Conservation (phyloP, 192 early-diverging fungal species). For the Obelidium mucronatum region DNA sequence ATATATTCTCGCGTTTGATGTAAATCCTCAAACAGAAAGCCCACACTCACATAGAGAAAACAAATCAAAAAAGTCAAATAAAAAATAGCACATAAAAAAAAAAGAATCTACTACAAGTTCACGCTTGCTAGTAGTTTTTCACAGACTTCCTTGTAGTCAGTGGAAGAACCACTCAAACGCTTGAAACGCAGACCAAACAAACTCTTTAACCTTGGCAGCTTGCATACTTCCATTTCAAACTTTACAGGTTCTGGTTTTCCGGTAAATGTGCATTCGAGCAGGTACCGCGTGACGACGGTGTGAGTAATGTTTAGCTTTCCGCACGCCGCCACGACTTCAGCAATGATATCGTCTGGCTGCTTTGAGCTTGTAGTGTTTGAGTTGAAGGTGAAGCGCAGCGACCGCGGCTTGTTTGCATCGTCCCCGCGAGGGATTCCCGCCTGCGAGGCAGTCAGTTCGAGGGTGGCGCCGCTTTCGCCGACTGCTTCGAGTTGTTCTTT, state of each 20-base stretch:
- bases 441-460: conserved; percentile 25
- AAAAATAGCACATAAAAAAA: too few species aligned
- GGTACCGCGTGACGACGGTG: conserved; percentile 50
- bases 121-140: conserved; percentile 79
- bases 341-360: conserved; percentile 64
- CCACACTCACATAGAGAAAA: too few species aligned
- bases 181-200: conserved; percentile 90
- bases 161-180: conserved; percentile 75
- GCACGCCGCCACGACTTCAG: conserved; percentile 49
- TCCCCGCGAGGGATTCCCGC: conserved; percentile 43
- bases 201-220: conserved; percentile 80
- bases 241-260: conserved; percentile 61
- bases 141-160: conserved; percentile 92
- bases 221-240: conserved; percentile 81
- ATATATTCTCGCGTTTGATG: too few species aligned
- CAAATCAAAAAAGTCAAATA: too few species aligned
- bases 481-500: not conserved
- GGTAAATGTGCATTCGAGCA: conserved; percentile 55
- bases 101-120: conserved; percentile 75
- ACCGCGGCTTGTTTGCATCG: conserved; percentile 62
- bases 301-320: conserved; percentile 47
- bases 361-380: conserved; percentile 67
- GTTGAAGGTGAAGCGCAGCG: conserved; percentile 71
- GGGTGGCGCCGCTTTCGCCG: not conserved
- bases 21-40: too few species aligned